Conservation (phyloP, 2,329 filamentous ascomycete species). For the Pseudogymnoascus sp. region DNA sequence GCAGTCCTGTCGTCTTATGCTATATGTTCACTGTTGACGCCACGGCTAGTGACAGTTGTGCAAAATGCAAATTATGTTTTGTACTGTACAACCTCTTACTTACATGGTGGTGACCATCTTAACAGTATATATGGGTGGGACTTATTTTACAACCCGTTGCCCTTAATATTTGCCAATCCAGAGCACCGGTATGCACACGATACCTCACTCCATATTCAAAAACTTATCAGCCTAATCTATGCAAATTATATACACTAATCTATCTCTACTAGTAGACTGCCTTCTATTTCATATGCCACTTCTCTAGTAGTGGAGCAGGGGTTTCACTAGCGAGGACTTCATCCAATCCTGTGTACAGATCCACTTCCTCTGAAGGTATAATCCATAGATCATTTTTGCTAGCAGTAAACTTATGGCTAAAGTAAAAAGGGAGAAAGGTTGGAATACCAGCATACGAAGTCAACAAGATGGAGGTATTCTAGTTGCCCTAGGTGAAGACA, state of each 20-base stretch:
- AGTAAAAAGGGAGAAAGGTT: slow-evolving; percentile 42
- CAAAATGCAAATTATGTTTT: too few species aligned
- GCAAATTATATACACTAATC: not conserved
- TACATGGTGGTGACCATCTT: too few species aligned
- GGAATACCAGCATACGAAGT: slow-evolving; percentile 59
- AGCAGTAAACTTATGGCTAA: not conserved
- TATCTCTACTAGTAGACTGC: not conserved
- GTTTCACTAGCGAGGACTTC: slow-evolving; percentile 20
- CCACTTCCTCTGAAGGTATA: slow-evolving; percentile 26
- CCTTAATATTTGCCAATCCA: too few species aligned
- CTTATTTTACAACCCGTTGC: too few species aligned
- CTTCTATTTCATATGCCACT: not conserved
- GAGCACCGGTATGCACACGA: not conserved
- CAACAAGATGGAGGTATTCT: slow-evolving; percentile 47
- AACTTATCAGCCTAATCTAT: not conserved
- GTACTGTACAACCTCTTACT: too few species aligned
- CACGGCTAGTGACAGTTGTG: too few species aligned
- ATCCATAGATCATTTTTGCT: not conserved
- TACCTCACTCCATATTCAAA: not conserved
- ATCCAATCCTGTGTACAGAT: slow-evolving; percentile 44
- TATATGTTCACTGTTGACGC: too few species aligned
- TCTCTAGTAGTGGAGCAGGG: slow-evolving; percentile 3
- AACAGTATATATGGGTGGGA: too few species aligned
- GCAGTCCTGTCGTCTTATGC: too few species aligned
- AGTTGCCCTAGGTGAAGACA: slow-evolving; percentile 52